A percentile compares a stretch with the other conserved stretches of the same genome.
Conservation (phyloP, 2,329 filamentous ascomycete species). For the Bipolaris zeicola region DNA sequence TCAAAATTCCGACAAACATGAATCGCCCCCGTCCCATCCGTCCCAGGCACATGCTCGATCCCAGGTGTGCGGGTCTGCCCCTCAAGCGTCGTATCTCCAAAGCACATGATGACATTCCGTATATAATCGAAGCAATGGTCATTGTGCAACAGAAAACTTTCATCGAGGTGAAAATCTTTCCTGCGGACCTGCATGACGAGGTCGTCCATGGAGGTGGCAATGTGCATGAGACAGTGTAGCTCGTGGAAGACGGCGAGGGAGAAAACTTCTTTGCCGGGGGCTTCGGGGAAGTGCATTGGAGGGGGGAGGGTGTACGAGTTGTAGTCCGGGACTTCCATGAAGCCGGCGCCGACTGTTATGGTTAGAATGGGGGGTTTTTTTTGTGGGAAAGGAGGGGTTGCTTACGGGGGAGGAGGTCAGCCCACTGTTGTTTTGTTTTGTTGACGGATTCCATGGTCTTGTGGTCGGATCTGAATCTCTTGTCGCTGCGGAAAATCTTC, state of each 20-base stretch:
- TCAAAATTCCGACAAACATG: constrained; percentile 29
- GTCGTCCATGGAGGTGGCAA: constrained; percentile 19
- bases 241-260: constrained; percentile 27
- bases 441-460: constrained; percentile 16
- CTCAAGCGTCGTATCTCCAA: constrained; percentile 34
- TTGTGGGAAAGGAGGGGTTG: background rate
- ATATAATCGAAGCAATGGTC: constrained; percentile 40
- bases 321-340: constrained; percentile 19
- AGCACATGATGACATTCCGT: constrained; percentile 31
- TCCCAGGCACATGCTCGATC: constrained; percentile 14
- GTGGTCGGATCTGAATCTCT: constrained; percentile 25
- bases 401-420: constrained; percentile 19
- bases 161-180: constrained; percentile 19
- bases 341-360: constrained; percentile 21
- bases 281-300: constrained; percentile 21
- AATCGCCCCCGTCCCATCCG: constrained; percentile 26
- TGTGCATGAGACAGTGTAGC: constrained; percentile 27
- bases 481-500: constrained; percentile 20
- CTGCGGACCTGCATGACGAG: constrained; percentile 25
- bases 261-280: constrained; percentile 15
- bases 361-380: background rate
- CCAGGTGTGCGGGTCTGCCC: constrained; percentile 20
- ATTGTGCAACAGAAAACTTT: constrained; percentile 30
- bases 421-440: constrained; percentile 19
- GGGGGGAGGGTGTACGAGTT: constrained; percentile 15